Percentiles rank a stretch among this genome's conserved stretches.
Conservation (phyloP, 2,329 filamentous ascomycete genomes). For the Bipolaris victoriae region DNA sequence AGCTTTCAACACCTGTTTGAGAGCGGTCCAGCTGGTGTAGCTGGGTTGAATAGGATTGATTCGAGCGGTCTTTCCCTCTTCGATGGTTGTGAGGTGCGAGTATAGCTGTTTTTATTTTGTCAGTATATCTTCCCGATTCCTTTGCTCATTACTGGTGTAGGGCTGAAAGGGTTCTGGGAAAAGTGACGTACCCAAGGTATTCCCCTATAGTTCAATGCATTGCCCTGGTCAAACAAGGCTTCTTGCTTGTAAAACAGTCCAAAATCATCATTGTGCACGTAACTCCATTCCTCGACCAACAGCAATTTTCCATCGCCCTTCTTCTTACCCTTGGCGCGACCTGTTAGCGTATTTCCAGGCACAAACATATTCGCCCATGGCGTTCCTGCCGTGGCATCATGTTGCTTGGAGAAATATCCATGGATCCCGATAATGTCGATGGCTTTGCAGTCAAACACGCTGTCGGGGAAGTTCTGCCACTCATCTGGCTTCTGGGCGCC, state of each 20-base stretch:
- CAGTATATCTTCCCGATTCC: not conserved
- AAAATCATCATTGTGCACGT: conserved; percentile 27
- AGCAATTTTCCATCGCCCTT: conserved; percentile 37
- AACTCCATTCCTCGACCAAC: conserved; percentile 46
- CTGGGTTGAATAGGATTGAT: conserved; percentile 32
- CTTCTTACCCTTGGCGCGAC: conserved; percentile 32
- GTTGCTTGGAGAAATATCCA: conserved; percentile 37
- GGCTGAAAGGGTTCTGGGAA: too few relatives aligned
- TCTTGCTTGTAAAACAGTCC: conserved; percentile 41
- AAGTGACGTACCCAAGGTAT: conserved; percentile 42
- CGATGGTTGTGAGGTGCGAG: conserved; percentile 35
- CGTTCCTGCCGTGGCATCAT: conserved; percentile 38
- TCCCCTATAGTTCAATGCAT: conserved; percentile 43
- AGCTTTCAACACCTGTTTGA: conserved; percentile 28
- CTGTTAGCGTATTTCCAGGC: conserved; percentile 43
- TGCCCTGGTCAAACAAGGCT: conserved; percentile 45
- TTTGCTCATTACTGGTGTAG: not conserved
- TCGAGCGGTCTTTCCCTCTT: conserved; percentile 30
- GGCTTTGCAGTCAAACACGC: conserved; percentile 39
- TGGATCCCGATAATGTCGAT: conserved; percentile 47
- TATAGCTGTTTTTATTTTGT: conserved; percentile 32
- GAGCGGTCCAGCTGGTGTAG: conserved; percentile 32
- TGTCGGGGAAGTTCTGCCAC: conserved; percentile 42
- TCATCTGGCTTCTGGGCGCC: conserved; percentile 33
- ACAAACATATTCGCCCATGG: conserved; percentile 45